Percentiles rank a stretch among this genome's conserved stretches.
Conservation (phyloP, 345 rosid species). For the Eucalyptus cladocalyx region DNA sequence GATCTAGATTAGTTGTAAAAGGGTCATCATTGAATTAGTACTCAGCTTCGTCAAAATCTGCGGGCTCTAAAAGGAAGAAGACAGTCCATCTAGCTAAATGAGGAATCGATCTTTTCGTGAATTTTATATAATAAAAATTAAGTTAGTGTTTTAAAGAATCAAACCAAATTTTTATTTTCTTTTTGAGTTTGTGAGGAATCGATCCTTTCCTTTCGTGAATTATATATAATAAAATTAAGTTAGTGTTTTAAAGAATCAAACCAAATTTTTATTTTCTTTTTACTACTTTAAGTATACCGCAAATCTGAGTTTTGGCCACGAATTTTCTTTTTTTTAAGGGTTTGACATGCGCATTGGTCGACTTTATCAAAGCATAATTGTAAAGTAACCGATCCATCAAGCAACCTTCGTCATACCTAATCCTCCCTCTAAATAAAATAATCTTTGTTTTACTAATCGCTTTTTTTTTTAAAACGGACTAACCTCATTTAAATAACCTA, state of each 20-base stretch:
- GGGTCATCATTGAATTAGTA: background rate
- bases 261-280: background rate
- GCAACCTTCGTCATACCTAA: background rate
- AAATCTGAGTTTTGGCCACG: background rate
- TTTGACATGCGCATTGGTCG: background rate
- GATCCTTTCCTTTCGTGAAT: background rate
- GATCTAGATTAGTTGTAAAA: background rate
- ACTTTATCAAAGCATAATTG: background rate
- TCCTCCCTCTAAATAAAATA: background rate
- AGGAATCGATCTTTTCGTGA: background rate
- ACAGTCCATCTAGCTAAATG: background rate
- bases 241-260: background rate
- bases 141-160: background rate
- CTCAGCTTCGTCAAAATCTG: background rate
- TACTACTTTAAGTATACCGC: background rate
- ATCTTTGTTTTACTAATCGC: background rate
- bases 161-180: background rate
- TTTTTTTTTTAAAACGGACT: background rate
- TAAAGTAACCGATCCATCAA: background rate
- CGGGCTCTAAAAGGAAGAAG: background rate
- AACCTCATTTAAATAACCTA: background rate
- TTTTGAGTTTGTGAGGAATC: background rate
- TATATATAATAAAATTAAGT: background rate
- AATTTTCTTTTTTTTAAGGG: background rate
- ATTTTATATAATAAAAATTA: background rate